Conservation (phyloP, 805 yeast genomes). For the Barnettozyma sucrosica region DNA sequence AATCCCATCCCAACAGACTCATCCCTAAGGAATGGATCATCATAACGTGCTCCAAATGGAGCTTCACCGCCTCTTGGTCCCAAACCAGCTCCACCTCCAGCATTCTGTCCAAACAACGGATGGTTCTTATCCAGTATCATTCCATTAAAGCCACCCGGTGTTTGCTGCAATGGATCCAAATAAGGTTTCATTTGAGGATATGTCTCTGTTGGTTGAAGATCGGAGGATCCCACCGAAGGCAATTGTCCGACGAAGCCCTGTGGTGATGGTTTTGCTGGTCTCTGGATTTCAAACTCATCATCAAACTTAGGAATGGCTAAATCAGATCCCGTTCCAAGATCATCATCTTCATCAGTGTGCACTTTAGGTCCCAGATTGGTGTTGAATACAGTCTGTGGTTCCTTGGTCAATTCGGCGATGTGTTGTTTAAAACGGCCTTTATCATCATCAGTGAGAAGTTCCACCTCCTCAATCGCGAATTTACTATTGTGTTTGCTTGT, state of each 20-base stretch:
- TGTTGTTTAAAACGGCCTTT: not conserved
- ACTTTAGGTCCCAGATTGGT: not conserved
- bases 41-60: constrained; percentile 5
- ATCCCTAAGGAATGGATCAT: constrained; percentile 5
- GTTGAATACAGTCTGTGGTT: not conserved
- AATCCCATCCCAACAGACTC: constrained; percentile 9
- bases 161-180: constrained; percentile 33
- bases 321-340: not conserved
- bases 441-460: not conserved
- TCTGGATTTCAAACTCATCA: constrained; percentile 41
- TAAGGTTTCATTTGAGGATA: constrained; percentile 40
- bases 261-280: not conserved
- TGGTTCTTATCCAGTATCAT: constrained; percentile 50
- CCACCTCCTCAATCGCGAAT: not conserved
- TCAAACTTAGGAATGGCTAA: constrained; percentile 43
- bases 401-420: not conserved
- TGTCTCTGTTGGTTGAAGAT: constrained; percentile 43
- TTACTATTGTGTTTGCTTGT: not conserved
- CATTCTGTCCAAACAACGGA: constrained; percentile 36
- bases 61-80: constrained; percentile 2
- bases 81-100: not conserved
- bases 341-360: not conserved
- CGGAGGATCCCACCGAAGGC: constrained; percentile 43
- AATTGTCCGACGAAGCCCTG: constrained; percentile 1
- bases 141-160: constrained; percentile 33